Evolutionary conservation across 495 filamentous ascomycete genomes (phyloP).

Genomic region (Hypoxylon subgilvum): DNA sequence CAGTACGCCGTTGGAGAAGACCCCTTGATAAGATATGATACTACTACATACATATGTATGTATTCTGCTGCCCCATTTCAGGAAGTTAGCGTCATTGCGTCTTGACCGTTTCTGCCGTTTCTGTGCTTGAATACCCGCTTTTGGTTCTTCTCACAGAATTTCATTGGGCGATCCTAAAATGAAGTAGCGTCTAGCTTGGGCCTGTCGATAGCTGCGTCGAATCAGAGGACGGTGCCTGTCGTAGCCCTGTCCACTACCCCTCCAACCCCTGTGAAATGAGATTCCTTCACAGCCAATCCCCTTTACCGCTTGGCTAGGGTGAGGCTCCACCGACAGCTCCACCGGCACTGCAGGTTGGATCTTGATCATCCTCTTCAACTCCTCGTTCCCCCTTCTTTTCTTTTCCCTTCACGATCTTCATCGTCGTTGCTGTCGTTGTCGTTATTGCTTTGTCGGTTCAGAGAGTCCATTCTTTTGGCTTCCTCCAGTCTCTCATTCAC

Average conservation of each 20-base stretch:
- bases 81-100: constrained; percentile 20
- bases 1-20: too few relatives aligned
- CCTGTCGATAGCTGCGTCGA: constrained; percentile 6
- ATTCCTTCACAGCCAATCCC: constrained; percentile 25
- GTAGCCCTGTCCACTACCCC: constrained; percentile 1
- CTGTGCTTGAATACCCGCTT: constrained; percentile 17
- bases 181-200: constrained; percentile 30
- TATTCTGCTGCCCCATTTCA: constrained; percentile 4
- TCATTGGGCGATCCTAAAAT: constrained; percentile 36
- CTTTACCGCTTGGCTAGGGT: constrained; percentile 1
- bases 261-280: constrained; percentile 10
- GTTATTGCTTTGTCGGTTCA: constrained; percentile 37
- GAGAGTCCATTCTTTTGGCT: constrained; percentile 42
- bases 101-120: constrained; percentile 34
- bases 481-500: constrained; percentile 42
- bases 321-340: not conserved
- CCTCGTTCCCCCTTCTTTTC: constrained; percentile 34
- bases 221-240: constrained; percentile 33
- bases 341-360: constrained; percentile 24
- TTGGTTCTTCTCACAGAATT: not conserved
- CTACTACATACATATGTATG: too few relatives aligned
- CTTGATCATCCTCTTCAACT: constrained; percentile 40
- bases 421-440: constrained; percentile 53
- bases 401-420: constrained; percentile 54
- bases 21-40: not conserved